Evolutionary conservation across 371 early-diverging fungal genomes (phyloP), one percentile per base, ranked within the genome.

Genomic region (Lichtheimia hyalospora): DNA sequence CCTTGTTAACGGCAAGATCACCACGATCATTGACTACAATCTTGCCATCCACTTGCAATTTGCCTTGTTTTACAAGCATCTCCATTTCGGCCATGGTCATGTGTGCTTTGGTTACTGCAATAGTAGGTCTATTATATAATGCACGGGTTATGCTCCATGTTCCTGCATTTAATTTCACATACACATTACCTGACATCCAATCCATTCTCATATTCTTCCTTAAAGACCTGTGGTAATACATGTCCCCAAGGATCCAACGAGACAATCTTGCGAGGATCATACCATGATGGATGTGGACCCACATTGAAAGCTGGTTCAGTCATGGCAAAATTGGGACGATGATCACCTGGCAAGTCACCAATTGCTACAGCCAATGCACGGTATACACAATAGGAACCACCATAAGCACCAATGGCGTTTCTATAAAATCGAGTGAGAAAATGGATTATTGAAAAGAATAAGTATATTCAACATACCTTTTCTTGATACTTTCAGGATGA

Each of bases 201-300:
- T 8, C 94, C 96, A 4, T 79, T 60, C 4, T 89, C 80, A 28
- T 92, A 77, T 52, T 92, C 76, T 14, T 81, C 67, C 53, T 67
- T 70, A 70, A 80, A 96, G 16, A 83, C 78, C 13, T 82, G 69
- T 52, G 83, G 85, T 0, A 88, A 85, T 48, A 87, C 67, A 70
- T 96, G 96, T 3, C 97, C 97, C 84, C 88, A 96, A 7, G 97
- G 96, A 66, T 97, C 97, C 57, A 97, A 67, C 0, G 96, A 93
- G 12, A 97, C 97, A 67, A 97, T 96, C 72, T 92, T 95, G 55
- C 84, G 82, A 16, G 94, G 92, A 58, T 93, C 93, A 39, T 68
- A 74, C 97, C 97, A 97, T 20, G 91, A 79, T 6, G 89, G 81
- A 67, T 90, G 82, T 54, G 95, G 97, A 20, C 92, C 92, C 56